phyloP scores from a whole-genome alignment of 108 stramenopile species.

The Skeletonema marinoi region DNA sequence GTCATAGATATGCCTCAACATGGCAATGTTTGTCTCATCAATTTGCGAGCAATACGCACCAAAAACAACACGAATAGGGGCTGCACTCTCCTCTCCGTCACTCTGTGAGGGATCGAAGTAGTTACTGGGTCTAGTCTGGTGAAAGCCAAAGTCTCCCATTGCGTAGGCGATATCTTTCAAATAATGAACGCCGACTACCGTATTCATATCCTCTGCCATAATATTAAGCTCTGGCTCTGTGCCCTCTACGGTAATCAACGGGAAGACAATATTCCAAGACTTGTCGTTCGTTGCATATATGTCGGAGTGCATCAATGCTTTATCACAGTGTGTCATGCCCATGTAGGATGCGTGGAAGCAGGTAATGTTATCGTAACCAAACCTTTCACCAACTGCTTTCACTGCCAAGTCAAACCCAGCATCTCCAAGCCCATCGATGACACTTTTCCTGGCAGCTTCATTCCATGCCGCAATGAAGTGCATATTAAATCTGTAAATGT shows the following conservation, averaged over 20 bases:
- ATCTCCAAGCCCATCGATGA: slow-evolving; percentile 40
- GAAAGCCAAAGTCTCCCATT: slow-evolving; percentile 50
- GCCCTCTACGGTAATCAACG: slow-evolving; percentile 47
- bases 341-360: slow-evolving; percentile 50
- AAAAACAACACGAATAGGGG: slow-evolving; percentile 49
- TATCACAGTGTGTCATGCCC: slow-evolving; percentile 53
- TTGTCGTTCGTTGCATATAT: slow-evolving; percentile 50
- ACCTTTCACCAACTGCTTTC: slow-evolving; percentile 38
- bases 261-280: slow-evolving; percentile 50
- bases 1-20: slow-evolving; percentile 52
- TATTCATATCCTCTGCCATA: slow-evolving; percentile 52
- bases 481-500: slow-evolving; percentile 47
- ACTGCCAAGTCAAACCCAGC: slow-evolving; percentile 47
- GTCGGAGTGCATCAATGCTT: slow-evolving; percentile 42
- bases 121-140: slow-evolving; percentile 43
- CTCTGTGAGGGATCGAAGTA: slow-evolving; percentile 31
- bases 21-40: slow-evolving; percentile 51
- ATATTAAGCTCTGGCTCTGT: slow-evolving; percentile 44
- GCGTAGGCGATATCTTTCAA: slow-evolving; percentile 54
- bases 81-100: neutral
- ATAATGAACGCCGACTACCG: slow-evolving; percentile 55
- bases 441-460: slow-evolving; percentile 32
- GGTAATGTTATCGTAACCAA: slow-evolving; percentile 45
- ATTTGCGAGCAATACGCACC: slow-evolving; percentile 55
- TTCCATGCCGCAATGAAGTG: slow-evolving; percentile 54